Conservation (phyloP, 495 filamentous ascomycete genomes). For the Collariella sp. region DNA sequence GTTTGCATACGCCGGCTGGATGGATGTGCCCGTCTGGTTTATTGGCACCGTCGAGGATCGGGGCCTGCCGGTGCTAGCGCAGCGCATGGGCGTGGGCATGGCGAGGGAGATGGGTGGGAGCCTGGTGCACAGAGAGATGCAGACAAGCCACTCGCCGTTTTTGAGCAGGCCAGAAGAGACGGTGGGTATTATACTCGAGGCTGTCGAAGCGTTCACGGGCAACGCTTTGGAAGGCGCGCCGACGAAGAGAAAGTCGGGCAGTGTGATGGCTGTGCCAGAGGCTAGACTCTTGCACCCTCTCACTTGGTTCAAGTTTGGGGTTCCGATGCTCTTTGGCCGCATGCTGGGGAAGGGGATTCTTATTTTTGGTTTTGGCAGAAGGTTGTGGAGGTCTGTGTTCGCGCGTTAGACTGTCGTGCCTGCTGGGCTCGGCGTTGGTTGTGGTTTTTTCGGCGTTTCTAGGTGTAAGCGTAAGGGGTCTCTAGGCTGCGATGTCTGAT, state of each 20-base stretch:
- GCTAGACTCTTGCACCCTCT: conserved; percentile 3
- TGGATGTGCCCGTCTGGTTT: conserved; percentile 25
- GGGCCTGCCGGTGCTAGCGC: conserved; percentile 20
- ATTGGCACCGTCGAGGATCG: conserved; percentile 21
- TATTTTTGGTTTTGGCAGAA: not conserved
- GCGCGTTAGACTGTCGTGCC: too few species aligned
- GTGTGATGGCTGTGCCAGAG: not conserved
- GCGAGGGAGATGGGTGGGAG: conserved; percentile 22
- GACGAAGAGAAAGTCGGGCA: not conserved
- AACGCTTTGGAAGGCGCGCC: not conserved
- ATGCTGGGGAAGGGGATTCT: not conserved
- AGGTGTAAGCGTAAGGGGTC: too few species aligned
- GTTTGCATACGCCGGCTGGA: conserved; percentile 27
- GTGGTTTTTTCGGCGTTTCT: too few species aligned
- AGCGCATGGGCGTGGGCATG: conserved; percentile 16
- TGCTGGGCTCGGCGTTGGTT: too few species aligned
- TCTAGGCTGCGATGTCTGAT: too few species aligned
- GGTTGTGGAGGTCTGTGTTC: conserved; percentile 2
- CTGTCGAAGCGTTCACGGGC: conserved; percentile 19
- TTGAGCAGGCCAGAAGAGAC: conserved; percentile 28
- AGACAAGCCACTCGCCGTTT: conserved; percentile 26
- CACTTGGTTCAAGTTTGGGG: conserved; percentile 4
- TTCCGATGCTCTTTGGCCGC: conserved; percentile 2
- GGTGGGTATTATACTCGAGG: conserved; percentile 24
- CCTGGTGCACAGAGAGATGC: conserved; percentile 21